A percentile compares a stretch with the other conserved stretches of the same genome.
Conservation (phyloP, 495 filamentous ascomycete genomes). For the Trichoderma orchidacearum region DNA sequence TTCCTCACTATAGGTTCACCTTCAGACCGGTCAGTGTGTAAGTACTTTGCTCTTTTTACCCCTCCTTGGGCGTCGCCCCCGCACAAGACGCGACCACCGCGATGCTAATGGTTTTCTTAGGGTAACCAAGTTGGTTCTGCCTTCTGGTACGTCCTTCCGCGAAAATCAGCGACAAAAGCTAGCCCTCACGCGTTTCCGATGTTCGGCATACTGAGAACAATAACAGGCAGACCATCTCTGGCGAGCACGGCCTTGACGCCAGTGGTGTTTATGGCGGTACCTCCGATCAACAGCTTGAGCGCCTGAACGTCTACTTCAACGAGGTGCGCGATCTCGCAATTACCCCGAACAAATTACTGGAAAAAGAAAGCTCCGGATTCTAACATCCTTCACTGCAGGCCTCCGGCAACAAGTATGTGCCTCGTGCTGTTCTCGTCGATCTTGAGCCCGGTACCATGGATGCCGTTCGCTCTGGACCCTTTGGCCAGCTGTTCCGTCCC, state of each 20-base stretch:
- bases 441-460: slow-evolving; percentile 99
- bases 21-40: slow-evolving; percentile 99
- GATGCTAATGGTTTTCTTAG: slow-evolving; percentile 32
- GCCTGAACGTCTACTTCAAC: slow-evolving; percentile 99
- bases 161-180: not conserved
- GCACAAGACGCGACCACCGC: slow-evolving; percentile 10
- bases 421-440: slow-evolving; percentile 98
- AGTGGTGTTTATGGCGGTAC: slow-evolving; percentile 89
- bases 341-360: not conserved
- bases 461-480: slow-evolving; percentile 95
- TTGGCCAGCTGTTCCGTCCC: slow-evolving; percentile 98
- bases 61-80: slow-evolving; percentile 8
- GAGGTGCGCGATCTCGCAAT: slow-evolving; percentile 47
- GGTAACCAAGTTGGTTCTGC: slow-evolving; percentile 99
- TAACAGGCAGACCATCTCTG: slow-evolving; percentile 71
- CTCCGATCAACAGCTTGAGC: slow-evolving; percentile 97
- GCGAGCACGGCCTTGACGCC: slow-evolving; percentile 97
- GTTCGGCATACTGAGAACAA: not conserved
- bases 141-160: slow-evolving; percentile 48
- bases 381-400: slow-evolving; percentile 38
- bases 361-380: not conserved
- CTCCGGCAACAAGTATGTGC: slow-evolving; percentile 95
- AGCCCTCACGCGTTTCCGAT: not conserved
- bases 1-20: slow-evolving; percentile 64
- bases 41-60: slow-evolving; percentile 25